phyloP scores from a whole-genome alignment of 2,329 filamentous ascomycete genomes.

The Nakataea oryzae region DNA sequence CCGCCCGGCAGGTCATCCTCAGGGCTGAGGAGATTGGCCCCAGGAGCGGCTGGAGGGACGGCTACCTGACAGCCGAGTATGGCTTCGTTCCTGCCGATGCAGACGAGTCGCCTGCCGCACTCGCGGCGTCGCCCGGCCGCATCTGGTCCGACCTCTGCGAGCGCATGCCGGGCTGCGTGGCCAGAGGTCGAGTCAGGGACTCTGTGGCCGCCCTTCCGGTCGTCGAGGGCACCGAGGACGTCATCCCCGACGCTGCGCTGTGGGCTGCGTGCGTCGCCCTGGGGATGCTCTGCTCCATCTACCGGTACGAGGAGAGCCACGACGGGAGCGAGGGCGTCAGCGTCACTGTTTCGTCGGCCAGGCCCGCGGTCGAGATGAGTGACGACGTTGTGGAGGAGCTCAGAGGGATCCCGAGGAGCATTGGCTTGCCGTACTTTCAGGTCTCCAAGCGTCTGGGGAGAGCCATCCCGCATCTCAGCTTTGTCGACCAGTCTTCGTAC shows the following conservation, averaged over 20 bases:
- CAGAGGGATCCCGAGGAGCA: conserved; percentile 34
- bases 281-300: conserved; percentile 42
- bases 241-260: conserved; percentile 38
- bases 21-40: conserved; percentile 41
- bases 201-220: conserved; percentile 36
- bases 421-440: conserved; percentile 38
- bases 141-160: conserved; percentile 44
- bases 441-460: conserved; percentile 39
- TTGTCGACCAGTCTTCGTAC: conserved; percentile 42
- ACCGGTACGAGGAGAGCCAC: conserved; percentile 39
- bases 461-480: conserved; percentile 39
- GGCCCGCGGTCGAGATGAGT: conserved; percentile 30
- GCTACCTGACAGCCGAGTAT: conserved; percentile 38
- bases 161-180: conserved; percentile 40
- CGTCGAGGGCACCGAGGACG: conserved; percentile 35
- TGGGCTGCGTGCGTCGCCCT: conserved; percentile 42
- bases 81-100: conserved; percentile 41
- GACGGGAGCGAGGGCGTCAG: conserved; percentile 40
- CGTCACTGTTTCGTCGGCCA: conserved; percentile 19
- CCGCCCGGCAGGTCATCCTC: conserved; percentile 41
- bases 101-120: conserved; percentile 34
- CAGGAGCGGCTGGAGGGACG: conserved; percentile 40
- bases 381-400: conserved; percentile 40
- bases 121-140: conserved; percentile 35
- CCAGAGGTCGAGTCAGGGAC: conserved; percentile 37